A percentile compares a stretch with the other conserved stretches of the same genome.
Conservation (phyloP, 2,329 filamentous ascomycete genomes). For the Endoconidiophora polonica region DNA sequence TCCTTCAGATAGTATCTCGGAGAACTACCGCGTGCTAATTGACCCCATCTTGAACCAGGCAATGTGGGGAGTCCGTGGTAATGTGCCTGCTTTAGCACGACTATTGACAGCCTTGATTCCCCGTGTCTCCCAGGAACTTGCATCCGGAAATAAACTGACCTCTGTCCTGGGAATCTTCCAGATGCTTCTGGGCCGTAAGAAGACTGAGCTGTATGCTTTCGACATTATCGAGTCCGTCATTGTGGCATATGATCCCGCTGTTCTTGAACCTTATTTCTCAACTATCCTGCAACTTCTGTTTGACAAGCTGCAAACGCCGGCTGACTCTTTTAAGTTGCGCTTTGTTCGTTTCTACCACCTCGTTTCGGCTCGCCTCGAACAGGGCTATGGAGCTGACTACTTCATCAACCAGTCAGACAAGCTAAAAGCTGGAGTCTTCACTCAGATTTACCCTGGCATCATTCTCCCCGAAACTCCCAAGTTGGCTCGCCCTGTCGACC, state of each 20-base stretch:
- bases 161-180: slow-evolving; percentile 92
- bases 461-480: slow-evolving; percentile 82
- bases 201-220: slow-evolving; percentile 72
- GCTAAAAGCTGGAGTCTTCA: slow-evolving; percentile 66
- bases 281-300: slow-evolving; percentile 71
- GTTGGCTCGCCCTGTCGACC: slow-evolving; percentile 70
- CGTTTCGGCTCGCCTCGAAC: slow-evolving; percentile 59
- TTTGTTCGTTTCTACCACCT: slow-evolving; percentile 94
- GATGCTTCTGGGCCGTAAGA: slow-evolving; percentile 64
- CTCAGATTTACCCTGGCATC: slow-evolving; percentile 68
- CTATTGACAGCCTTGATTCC: slow-evolving; percentile 72
- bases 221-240: slow-evolving; percentile 76
- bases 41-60: slow-evolving; percentile 61
- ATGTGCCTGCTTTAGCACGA: slow-evolving; percentile 78
- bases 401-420: slow-evolving; percentile 74
- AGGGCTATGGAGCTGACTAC: slow-evolving; percentile 80
- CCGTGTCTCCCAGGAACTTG: slow-evolving; percentile 54
- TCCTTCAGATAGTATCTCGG: slow-evolving; percentile 58
- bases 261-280: slow-evolving; percentile 60
- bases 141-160: slow-evolving; percentile 66
- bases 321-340: slow-evolving; percentile 69
- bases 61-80: slow-evolving; percentile 84
- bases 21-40: slow-evolving; percentile 66
- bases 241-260: slow-evolving; percentile 48
- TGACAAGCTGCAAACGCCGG: slow-evolving; percentile 47